These are phyloP conservation scores for Avena insularis DNA, from an alignment of 176 grass and related monocot species.

Conservation along the genomic window DNA sequence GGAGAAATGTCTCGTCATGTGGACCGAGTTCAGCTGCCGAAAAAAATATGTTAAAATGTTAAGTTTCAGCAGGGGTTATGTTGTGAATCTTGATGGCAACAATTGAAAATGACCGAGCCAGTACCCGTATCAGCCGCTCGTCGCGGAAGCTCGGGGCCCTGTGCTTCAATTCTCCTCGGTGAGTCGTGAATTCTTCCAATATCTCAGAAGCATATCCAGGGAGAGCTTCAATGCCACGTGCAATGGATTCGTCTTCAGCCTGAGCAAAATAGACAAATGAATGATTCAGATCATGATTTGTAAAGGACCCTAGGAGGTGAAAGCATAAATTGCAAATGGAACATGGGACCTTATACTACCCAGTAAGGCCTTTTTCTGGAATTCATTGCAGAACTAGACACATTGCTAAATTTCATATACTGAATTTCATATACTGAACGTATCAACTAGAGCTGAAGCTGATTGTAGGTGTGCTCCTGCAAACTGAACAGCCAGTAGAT, in stretches of 20 bases:
- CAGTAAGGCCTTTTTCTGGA: not conserved
- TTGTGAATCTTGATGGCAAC: not conserved
- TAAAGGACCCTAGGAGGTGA: not conserved
- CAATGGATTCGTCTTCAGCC: conserved; percentile 43
- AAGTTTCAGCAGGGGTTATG: not conserved
- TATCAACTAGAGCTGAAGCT: not conserved
- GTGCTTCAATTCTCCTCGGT: conserved; percentile 74
- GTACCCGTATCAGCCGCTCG: conserved; percentile 56
- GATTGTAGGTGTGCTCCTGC: not conserved
- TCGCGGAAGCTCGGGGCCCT: conserved; percentile 60
- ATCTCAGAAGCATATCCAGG: conserved; percentile 67
- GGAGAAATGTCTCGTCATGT: conserved; percentile 49
- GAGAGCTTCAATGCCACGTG: conserved; percentile 15
- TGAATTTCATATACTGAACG: no score
- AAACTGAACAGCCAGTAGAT: not conserved
- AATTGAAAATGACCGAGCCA: not conserved
- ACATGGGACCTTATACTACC: not conserved
- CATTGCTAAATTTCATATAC: no score
- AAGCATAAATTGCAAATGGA: not conserved
- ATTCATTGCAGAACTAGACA: no score
- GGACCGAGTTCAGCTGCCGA: conserved; percentile 60
- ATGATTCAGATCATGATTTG: conserved; percentile 19
- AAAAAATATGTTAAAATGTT: not conserved
- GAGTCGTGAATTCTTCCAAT: conserved; percentile 78
- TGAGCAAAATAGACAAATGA: conserved; percentile 30